Base-by-base conservation (phyloP, 441 rosid genomes). In the Viola pubescens region DNA sequence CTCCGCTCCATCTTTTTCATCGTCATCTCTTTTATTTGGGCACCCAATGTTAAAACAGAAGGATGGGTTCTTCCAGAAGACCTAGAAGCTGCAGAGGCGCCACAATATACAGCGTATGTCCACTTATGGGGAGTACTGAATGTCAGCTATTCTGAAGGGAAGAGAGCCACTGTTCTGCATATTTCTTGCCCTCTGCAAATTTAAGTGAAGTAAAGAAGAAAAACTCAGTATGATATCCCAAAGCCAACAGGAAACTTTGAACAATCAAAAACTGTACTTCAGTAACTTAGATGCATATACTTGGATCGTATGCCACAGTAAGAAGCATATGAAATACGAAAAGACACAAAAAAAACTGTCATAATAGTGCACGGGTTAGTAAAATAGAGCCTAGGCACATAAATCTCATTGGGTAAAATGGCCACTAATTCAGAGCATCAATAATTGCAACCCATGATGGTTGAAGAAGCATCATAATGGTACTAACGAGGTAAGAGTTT, bases 121-220 rank as follows among this genome's bases (percentile, higher is more conserved):
- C 54, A 39, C 61, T 48, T 47, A 41, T 26, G 34, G 37, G 67
- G 7, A 7, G 45, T 16, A 48, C 4, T 41, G 26, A 48, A 14
- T 9, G 59, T 78, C 76, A 75, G 66, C 59, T 58, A 70, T 61
- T 74, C 73, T 75, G 85, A 52, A 84, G 73, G 38, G 79, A 70
- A 53, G 83, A 74, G 10, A 84, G 88, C 84, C 84, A 84, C 62
- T 77, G 79, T 60, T 86, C 88, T 80, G 79, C 74, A 48, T 68
- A 80, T 64, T 70, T 73, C 69, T 75, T 72, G 77, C 83, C 71
- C 58, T 76, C 89, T 86, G 78, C 73, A 58, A 9, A 60, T 62
- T 26, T 49, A 59, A 63, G 48, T 4, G 4, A 54, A 48, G 46
- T 6, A 38, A 53, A 53, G 50, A 50, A 40, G 48, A 50, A 7